Percentiles rank a stretch among this genome's conserved stretches.
phyloP scores from a whole-genome alignment of 129 eudicot genomes.

The Ambrosia trifida region DNA sequence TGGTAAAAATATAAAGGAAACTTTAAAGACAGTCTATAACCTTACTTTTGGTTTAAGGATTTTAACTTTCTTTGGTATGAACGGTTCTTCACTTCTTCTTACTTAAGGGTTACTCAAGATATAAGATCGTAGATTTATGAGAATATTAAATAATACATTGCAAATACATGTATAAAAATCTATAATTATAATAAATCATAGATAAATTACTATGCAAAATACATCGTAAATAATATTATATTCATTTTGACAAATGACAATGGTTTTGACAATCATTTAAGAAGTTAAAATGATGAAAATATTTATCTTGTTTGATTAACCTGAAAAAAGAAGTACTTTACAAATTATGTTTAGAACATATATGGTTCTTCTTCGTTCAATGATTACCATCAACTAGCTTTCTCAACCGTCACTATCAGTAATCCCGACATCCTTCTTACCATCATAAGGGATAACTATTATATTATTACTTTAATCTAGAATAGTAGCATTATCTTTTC shows the following conservation, averaged over 20 bases:
- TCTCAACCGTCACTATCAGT: constrained; percentile 10
- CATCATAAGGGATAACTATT: background rate
- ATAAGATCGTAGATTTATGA: too few species aligned
- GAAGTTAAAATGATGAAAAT: background rate
- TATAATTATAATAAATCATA: too few species aligned
- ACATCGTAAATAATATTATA: too few species aligned
- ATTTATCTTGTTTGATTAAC: background rate
- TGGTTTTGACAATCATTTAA: background rate
- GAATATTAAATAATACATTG: too few species aligned
- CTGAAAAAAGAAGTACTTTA: too few species aligned
- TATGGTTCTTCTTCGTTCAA: background rate
- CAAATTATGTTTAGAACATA: background rate
- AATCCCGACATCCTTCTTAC: background rate
- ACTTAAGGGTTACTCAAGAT: too few species aligned
- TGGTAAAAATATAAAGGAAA: background rate
- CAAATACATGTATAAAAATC: too few species aligned
- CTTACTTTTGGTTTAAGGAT: background rate
- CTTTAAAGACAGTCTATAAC: background rate
- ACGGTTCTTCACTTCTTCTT: background rate
- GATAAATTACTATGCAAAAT: too few species aligned
- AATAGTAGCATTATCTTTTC: background rate
- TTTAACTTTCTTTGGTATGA: background rate
- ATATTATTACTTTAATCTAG: constrained; percentile 7
- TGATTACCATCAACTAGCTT: background rate
- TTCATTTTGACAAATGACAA: too few species aligned